These are phyloP conservation scores for Arabidopsis suecica DNA, from an alignment of 345 rosid genomes.

Conservation along the genomic window DNA sequence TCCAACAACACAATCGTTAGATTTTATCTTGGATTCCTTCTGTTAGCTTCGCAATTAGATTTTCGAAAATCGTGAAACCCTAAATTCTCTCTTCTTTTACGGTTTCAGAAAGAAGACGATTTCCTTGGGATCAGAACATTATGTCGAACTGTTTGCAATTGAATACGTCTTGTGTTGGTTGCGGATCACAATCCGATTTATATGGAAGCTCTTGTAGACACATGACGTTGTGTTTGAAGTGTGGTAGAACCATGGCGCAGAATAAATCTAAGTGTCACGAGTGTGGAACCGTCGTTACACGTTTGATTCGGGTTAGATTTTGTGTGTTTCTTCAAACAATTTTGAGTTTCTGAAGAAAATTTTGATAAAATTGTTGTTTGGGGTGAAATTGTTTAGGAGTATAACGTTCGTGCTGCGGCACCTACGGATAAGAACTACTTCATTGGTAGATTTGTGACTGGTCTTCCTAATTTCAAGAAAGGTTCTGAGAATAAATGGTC, in stretches of 20 bases:
- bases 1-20: neutral
- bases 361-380: neutral
- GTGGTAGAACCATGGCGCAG: conserved; percentile 96
- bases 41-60: neutral
- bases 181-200: conserved; percentile 71
- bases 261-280: conserved; percentile 72
- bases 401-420: conserved; percentile 72
- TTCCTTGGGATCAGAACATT: neutral
- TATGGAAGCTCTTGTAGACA: conserved; percentile 95
- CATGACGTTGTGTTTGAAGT: conserved; percentile 85
- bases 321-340: neutral
- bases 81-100: too few relatives aligned
- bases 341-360: too few relatives aligned
- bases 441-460: conserved; percentile 82
- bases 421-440: conserved; percentile 80
- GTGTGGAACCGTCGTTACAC: conserved; percentile 74
- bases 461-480: conserved; percentile 86
- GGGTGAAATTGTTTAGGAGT: conserved; percentile 55
- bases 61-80: neutral
- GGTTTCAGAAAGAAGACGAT: conserved; percentile 11
- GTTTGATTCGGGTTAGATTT: conserved; percentile 72
- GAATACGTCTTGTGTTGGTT: conserved; percentile 78
- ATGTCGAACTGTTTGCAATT: conserved; percentile 81
- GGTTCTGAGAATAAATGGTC: conserved; percentile 88
- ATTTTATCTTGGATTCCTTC: neutral